Evolutionary conservation across 1,284 basidiomycete genomes (phyloP).

Genomic region (Phellopilus nigrolimitatus): DNA sequence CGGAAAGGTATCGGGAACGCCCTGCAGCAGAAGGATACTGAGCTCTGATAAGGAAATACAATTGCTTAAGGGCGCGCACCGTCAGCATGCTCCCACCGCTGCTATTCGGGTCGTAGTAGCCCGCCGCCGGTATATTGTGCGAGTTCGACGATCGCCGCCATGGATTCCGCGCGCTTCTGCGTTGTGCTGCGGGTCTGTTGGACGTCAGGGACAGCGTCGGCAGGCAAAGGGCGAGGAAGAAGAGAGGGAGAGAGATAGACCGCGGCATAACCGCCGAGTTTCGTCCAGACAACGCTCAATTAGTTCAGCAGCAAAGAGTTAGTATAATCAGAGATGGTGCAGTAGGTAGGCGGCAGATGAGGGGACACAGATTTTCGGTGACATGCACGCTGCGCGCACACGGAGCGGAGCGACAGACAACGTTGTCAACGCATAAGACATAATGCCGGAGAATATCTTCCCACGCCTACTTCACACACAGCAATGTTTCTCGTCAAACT

Average conservation of each 20-base stretch:
- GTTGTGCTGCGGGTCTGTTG: background rate
- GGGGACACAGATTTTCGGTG: background rate
- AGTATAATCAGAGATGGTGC: background rate
- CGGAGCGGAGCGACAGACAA: background rate
- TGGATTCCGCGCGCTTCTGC: background rate
- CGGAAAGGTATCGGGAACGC: slow-evolving; percentile 61
- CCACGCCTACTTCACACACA: no score
- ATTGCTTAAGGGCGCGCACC: slow-evolving; percentile 29
- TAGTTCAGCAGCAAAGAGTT: background rate
- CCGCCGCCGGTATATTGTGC: slow-evolving; percentile 25
- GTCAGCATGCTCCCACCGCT: slow-evolving; percentile 45
- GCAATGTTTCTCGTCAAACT: no score
- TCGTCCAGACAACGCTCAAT: background rate
- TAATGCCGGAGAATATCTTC: no score
- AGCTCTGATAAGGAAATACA: background rate
- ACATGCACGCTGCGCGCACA: background rate
- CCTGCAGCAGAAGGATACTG: slow-evolving; percentile 29
- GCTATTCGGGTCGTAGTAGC: slow-evolving; percentile 41
- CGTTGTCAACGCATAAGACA: no score
- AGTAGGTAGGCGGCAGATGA: background rate
- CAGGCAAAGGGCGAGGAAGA: background rate
- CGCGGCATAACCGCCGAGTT: background rate
- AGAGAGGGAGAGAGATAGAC: background rate
- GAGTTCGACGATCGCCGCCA: background rate
- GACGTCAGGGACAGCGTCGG: background rate